Conservation (phyloP, 1,284 basidiomycete genomes). For the Puccinia novopanici region DNA sequence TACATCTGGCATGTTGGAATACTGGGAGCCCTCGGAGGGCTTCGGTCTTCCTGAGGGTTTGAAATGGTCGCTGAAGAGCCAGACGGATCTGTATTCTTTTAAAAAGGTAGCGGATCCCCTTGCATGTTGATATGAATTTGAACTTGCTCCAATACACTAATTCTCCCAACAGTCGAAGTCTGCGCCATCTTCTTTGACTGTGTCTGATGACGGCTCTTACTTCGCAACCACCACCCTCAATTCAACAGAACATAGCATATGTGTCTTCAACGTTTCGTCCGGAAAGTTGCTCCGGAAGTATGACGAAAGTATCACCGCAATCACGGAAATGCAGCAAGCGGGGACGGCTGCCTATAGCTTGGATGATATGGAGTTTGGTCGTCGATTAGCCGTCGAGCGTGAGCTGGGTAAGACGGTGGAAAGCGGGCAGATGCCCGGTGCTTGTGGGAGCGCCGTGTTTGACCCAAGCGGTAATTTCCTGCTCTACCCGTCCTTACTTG, state of each 20-base stretch:
- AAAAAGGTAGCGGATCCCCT: constrained; percentile 71
- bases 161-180: constrained; percentile 72
- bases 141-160: background rate
- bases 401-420: constrained; percentile 77
- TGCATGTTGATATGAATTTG: background rate
- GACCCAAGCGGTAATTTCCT: constrained; percentile 95
- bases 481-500: constrained; percentile 86
- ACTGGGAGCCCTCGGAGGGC: constrained; percentile 90
- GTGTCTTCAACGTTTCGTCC: constrained; percentile 84
- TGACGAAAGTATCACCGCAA: constrained; percentile 87
- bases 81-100: constrained; percentile 95
- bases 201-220: constrained; percentile 81
- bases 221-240: constrained; percentile 85
- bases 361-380: constrained; percentile 99
- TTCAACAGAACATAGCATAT: constrained; percentile 82
- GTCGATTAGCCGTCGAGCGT: constrained; percentile 84
- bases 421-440: constrained; percentile 64
- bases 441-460: constrained; percentile 72
- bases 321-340: constrained; percentile 78
- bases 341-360: constrained; percentile 85
- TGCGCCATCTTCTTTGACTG: constrained; percentile 81
- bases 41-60: constrained; percentile 76
- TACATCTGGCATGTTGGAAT: constrained; percentile 91
- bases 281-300: constrained; percentile 90
- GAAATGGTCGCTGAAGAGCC: constrained; percentile 81